Evolutionary conservation across 2,329 filamentous ascomycete genomes (phyloP), one percentile per base, ranked within the genome.

Genomic region (Myriosclerotinia curreyana): DNA sequence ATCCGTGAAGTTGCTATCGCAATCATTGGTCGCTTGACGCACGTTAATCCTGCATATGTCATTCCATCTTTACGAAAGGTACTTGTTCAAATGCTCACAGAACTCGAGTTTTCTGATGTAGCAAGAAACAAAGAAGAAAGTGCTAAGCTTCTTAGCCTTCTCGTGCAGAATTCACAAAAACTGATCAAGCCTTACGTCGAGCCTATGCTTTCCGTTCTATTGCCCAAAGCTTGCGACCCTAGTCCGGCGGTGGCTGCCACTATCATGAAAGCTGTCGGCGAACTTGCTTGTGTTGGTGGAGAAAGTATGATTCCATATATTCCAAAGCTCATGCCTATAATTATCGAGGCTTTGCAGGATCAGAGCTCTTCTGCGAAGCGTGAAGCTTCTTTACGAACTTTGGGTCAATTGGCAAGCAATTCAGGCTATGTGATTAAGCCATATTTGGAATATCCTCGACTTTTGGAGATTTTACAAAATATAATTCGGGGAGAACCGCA

Each of bases 401-500:
- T 99, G 0, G 94, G 94, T 25, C 93, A 98, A 74, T 80, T 99
- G 62, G 92, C 95, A 7, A 96, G 92, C 73, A 98, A 96, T 76
- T 95, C 93, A 15, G 95, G 96, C 70, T 99, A 99, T 77, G 96
- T 99, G 60, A 98, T 99, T 66, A 87, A 93, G 64, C 96, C 96
- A 0, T 99, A 99, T 72, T 82, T 94, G 55, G 93, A 99, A 66
- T 96, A 98, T 71, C 95, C 96, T 0, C 89, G 97, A 74, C 84
- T 99, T 11, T 86, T 99, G 56, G 92, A 95, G 66, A 90, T 98
- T 36, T 79, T 99, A 14, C 94, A 97, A 74, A 91, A 90, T 69
- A 96, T 99, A 70, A 95, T 98, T 70, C 91, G 96, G 71, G 91
- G 90, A 7, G 96, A 99, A 76, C 82, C 85, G 2, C 91, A 93